Conservation (phyloP, 148 eudicot species). For the Limonium bicolor region DNA sequence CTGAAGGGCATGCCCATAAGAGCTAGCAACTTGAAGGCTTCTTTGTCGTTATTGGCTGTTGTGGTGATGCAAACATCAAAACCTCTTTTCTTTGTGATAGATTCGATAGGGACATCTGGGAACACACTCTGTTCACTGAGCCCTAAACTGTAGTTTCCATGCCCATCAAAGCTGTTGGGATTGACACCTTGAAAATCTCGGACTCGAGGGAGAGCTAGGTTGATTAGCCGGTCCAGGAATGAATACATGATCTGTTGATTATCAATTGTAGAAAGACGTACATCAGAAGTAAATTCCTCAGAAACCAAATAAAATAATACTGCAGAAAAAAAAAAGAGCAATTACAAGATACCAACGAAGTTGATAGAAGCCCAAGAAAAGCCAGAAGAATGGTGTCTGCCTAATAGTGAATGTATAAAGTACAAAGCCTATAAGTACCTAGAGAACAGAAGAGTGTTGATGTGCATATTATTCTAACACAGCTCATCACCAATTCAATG, state of each 20-base stretch:
- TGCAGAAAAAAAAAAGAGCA: too few species aligned
- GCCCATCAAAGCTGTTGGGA: constrained; percentile 89
- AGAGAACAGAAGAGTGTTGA: too few species aligned
- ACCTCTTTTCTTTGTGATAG: constrained; percentile 73
- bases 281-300: too few species aligned
- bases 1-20: constrained; percentile 98
- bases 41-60: constrained; percentile 86
- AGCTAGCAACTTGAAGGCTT: constrained; percentile 52
- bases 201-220: constrained; percentile 81
- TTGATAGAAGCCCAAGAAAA: too few species aligned
- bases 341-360: too few species aligned
- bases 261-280: too few species aligned
- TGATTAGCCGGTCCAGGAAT: constrained; percentile 81
- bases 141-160: constrained; percentile 88
- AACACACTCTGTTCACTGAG: constrained; percentile 76
- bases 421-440: too few species aligned
- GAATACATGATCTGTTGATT: constrained; percentile 91
- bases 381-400: too few species aligned
- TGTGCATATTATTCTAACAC: too few species aligned
- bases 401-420: too few species aligned
- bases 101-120: constrained; percentile 65
- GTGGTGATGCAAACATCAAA: constrained; percentile 91
- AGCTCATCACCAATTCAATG: not conserved
- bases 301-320: too few species aligned
- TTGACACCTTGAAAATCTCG: constrained; percentile 93